Evolutionary conservation across 2,329 filamentous ascomycete species (phyloP), one percentile per base, ranked within the genome.

Genomic region (Camptophora hylomeconis): DNA sequence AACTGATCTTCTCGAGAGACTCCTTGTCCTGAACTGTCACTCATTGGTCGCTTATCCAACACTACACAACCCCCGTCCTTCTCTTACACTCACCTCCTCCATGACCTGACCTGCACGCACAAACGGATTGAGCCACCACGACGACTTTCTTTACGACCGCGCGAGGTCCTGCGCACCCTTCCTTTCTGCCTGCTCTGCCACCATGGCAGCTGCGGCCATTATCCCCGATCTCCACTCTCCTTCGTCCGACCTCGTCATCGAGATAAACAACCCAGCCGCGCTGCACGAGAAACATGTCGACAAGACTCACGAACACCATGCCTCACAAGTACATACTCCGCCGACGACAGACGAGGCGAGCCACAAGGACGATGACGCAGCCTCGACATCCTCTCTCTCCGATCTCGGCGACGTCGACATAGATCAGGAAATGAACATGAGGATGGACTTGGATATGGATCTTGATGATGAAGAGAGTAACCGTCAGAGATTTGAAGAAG

Each of bases 331-430:
- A 19, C 40, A 42, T 23, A 45, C 40, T 29, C 42, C 42, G 29
- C 42, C 42, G 11, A 42, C 37, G 9, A 45, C 40, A 17, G 40
- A 45, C 35, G 40, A 43, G 30, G 40, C 31, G 10, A 45, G 42
- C 32, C 42, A 58, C 42, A 61, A 60, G 39, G 52, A 58, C 35
- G 51, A 45, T 28, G 52, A 54, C 24, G 55, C 57, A 36, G 53
- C 51, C 16, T 50, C 56, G 19, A 41, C 41, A 20, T 39, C 37
- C 37, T 30, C 28, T 13, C 34, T 32, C 24, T 26, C 38, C 32
- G 34, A 36, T 16, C 33, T 45, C 31, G 41, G 39, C 40, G 42
- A 45, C 29, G 36, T 34, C 27, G 42, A 41, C 18, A n/a, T n/a
- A n/a, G n/a, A 8, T 8, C 8, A 8, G 8, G 8, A n/a, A 20